Evolutionary conservation across 306 rosid genomes (phyloP), one percentile per base, ranked within the genome.

Genomic region (Mucuna pruriens): DNA sequence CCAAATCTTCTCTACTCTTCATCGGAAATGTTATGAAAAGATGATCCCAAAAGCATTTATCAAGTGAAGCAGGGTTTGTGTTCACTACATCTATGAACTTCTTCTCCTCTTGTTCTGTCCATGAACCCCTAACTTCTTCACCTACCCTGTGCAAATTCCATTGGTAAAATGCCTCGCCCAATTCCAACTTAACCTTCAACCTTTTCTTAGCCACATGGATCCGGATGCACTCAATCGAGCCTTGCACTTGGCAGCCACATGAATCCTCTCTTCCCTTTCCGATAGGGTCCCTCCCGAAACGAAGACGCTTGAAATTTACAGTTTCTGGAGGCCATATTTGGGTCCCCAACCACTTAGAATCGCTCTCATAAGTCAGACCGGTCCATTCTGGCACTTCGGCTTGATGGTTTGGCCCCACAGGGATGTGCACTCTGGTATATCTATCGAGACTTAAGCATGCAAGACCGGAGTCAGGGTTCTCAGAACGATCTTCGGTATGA

Each of bases 331-430:
- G 98, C 99, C 98, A 96, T 88, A 81, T 76, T 84, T 6, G 75
- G 72, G 87, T 87, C 51, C 99, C 98, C 83, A 92, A 70, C 97
- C 96, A 96, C 90, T 89, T 93, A 4, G 84, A 49, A 77, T 92
- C 92, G 67, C 94, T 90, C 78, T 90, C 90, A 66, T 57, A 82
- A 29, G 81, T 38, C 38, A 62, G 54, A 65, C 83, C 88, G 45
- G 83, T 87, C 99, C 99, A 96, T 46, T 87, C 89, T 9, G 91
- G 92, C 54, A 96, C 82, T 36, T 85, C 52, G 70, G 92, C 94
- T 90, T 96, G 96, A 86, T 76, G 91, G 20, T 19, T 63, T 49
- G 87, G 84, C 33, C 97, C 98, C 9, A 87, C 8, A 63, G 87
- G 90, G 58, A 91, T 70, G 31, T 57, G 76, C 76, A 84, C 86